Percentiles rank a stretch among this genome's conserved stretches.
These are phyloP conservation scores for Cytospora piceae DNA, from an alignment of 2,329 filamentous ascomycete species.

Conservation along the genomic window DNA sequence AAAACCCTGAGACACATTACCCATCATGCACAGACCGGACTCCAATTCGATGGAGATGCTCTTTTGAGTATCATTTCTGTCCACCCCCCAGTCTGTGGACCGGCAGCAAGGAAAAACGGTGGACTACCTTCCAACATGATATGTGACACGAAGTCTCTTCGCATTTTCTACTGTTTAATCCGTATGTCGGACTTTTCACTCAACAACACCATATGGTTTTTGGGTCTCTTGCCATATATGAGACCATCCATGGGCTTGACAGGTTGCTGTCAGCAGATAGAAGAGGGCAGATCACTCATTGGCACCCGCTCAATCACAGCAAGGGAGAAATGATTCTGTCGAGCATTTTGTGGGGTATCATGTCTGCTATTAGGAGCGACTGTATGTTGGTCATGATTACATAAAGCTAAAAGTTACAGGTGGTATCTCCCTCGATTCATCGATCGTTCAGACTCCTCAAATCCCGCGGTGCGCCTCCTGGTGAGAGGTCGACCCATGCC, in stretches of 20 bases:
- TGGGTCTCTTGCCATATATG: no score
- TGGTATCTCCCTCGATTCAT: not conserved
- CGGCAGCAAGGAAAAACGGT: no score
- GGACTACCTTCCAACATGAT: no score
- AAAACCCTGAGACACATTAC: no score
- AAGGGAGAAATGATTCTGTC: not conserved
- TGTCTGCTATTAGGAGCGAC: not conserved
- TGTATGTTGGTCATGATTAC: not conserved
- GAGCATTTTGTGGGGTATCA: not conserved
- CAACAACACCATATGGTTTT: no score
- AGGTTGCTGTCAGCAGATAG: not conserved
- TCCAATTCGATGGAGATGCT: no score
- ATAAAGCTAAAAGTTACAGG: not conserved
- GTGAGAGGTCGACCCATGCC: constrained; percentile 50
- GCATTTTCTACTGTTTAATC: no score
- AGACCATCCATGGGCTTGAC: not conserved
- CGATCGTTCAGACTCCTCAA: constrained; percentile 36
- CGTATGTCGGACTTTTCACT: no score
- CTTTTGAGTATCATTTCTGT: no score
- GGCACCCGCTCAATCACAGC: not conserved
- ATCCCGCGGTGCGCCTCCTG: constrained; percentile 55
- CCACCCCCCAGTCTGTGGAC: no score
- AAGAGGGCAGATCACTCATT: not conserved
- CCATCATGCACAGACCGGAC: no score
- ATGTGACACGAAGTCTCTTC: no score